phyloP scores from a whole-genome alignment of 306 rosid genomes.

The Lathyrus oleraceus region DNA sequence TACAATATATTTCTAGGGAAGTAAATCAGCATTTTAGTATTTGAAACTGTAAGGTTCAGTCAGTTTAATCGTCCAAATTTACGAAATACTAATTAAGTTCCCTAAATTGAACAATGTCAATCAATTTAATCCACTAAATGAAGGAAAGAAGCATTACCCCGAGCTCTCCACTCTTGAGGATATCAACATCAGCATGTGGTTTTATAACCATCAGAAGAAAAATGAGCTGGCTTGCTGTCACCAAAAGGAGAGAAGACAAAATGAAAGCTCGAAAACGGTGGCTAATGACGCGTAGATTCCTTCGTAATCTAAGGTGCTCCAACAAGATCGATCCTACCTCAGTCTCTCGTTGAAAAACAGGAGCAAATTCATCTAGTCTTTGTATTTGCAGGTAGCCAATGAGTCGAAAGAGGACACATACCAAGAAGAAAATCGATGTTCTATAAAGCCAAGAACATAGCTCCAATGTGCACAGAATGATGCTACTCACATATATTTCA shows the following conservation, averaged over 20 bases:
- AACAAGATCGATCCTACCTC: slow-evolving; percentile 66
- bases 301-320: slow-evolving; percentile 67
- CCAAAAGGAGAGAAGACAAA: slow-evolving; percentile 65
- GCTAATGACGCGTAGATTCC: slow-evolving; percentile 64
- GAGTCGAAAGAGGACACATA: slow-evolving; percentile 73
- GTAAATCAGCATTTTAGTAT: background rate
- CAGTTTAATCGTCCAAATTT: background rate
- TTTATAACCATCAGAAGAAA: slow-evolving; percentile 56
- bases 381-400: slow-evolving; percentile 70
- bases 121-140: background rate
- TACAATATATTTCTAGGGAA: too few species aligned
- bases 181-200: slow-evolving; percentile 56
- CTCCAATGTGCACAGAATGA: slow-evolving; percentile 55
- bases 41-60: background rate
- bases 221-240: slow-evolving; percentile 78
- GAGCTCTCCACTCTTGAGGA: slow-evolving; percentile 83
- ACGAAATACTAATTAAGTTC: background rate
- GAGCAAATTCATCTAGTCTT: slow-evolving; percentile 67
- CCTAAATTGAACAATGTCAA: background rate
- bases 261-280: slow-evolving; percentile 78
- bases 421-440: slow-evolving; percentile 80
- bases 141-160: slow-evolving; percentile 50
- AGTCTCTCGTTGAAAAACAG: slow-evolving; percentile 60
- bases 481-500: slow-evolving; percentile 52
- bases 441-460: slow-evolving; percentile 83